A percentile compares a stretch with the other conserved stretches of the same genome.
phyloP scores from a whole-genome alignment of 2,329 filamentous ascomycete species.

The Thielaviopsis cerberus region DNA sequence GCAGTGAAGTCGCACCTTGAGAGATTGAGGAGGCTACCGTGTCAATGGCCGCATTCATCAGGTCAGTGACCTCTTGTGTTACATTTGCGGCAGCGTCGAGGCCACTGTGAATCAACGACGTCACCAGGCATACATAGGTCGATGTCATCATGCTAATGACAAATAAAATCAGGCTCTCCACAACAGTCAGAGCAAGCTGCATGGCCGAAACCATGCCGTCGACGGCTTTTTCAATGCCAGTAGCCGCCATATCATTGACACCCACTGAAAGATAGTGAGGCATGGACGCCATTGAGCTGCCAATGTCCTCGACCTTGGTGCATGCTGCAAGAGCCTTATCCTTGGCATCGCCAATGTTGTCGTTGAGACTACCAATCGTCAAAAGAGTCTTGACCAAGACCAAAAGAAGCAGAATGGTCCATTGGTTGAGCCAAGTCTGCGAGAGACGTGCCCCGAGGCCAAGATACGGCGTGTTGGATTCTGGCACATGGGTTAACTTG shows the following conservation, averaged over 20 bases:
- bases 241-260: conserved; percentile 69
- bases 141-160: conserved; percentile 79
- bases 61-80: conserved; percentile 33
- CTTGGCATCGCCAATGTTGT: conserved; percentile 59
- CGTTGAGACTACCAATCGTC: conserved; percentile 51
- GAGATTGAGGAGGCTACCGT: conserved; percentile 42
- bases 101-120: conserved; percentile 61
- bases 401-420: conserved; percentile 78
- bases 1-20: conserved; percentile 31
- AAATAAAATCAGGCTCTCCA: conserved; percentile 79
- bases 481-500: conserved; percentile 40
- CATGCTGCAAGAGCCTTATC: conserved; percentile 73
- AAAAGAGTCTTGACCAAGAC: conserved; percentile 68
- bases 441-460: conserved; percentile 76
- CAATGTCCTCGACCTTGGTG: conserved; percentile 77
- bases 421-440: conserved; percentile 93
- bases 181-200: conserved; percentile 57
- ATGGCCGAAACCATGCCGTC: conserved; percentile 64
- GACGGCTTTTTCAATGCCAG: conserved; percentile 63
- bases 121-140: conserved; percentile 79
- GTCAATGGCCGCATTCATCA: conserved; percentile 31
- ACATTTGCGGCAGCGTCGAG: conserved; percentile 45
- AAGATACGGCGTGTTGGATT: conserved; percentile 67
- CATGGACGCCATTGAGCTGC: conserved; percentile 94
- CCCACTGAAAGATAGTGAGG: conserved; percentile 82